Evolutionary conservation across 2,329 filamentous ascomycete genomes (phyloP), one percentile per base, ranked within the genome.

Genomic region (Verticillium nubilum): DNA sequence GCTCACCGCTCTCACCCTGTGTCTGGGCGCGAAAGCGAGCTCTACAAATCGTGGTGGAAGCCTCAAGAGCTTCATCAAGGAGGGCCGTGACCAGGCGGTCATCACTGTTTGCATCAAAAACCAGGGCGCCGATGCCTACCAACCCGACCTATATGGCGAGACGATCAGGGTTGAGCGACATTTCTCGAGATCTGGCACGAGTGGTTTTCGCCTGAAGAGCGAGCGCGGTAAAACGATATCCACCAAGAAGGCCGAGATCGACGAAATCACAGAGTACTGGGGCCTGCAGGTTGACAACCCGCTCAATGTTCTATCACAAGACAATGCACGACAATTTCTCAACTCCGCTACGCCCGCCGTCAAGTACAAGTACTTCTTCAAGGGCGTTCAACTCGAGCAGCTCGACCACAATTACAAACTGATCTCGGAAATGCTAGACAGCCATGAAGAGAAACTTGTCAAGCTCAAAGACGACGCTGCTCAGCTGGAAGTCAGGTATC

Each of bases 291-390:
- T 99, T 60, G 94, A 98, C 70, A 99, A 99, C 67, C 95, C 95
- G 0, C 88, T 99, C 78, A 98, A 96, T 61, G 90, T 98, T 6
- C 81, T 99, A 19, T 97, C 93, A 0, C 95, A 99, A 73, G 95
- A 99, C 70, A 92, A 93, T 73, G 95, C 95, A 12, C 87, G 95
- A 12, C 90, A 96, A 60, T 99, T 99, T 67, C 82, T 99, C 52
- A 96, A 94, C 69, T 85, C 88, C 35, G 94, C 95, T 13, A 90
- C 86, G 2, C 85, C 92, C 0, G 78, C 84, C 3, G 87, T 94
- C 61, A 99, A 99, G 72, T 99, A 98, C 80, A 95, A 91, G 66
- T 97, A 97, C 69, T 99, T 99, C 70, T 84, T 97, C 61, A 92
- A 93, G 67, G 95, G 95, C 27, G 96, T 97, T 0, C 93, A 98